Percentiles rank a stretch among this genome's conserved stretches.
These are phyloP conservation scores for Cucumis cinereus DNA, from an alignment of 306 rosid genomes.

Conservation along the genomic window DNA sequence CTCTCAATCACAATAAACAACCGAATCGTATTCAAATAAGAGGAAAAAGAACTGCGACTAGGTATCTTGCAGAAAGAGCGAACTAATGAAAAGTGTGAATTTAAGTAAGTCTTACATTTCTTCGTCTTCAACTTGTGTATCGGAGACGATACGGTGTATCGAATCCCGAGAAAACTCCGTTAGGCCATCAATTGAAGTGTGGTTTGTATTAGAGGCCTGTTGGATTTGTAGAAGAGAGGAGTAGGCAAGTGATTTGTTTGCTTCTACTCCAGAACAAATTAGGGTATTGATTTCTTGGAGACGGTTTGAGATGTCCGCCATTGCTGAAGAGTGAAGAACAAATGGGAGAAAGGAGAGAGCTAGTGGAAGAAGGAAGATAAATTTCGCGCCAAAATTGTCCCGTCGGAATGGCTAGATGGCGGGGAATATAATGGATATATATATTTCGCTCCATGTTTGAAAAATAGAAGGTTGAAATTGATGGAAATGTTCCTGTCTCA, in stretches of 20 bases:
- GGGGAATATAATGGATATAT: not conserved
- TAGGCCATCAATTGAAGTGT: slow-evolving; percentile 36
- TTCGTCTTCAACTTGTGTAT: slow-evolving; percentile 42
- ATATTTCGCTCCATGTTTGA: not conserved
- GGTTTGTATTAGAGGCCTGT: slow-evolving; percentile 26
- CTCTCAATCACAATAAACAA: not conserved
- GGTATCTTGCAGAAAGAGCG: not conserved
- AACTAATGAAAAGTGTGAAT: not conserved
- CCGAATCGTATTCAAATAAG: not conserved
- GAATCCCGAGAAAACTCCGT: slow-evolving; percentile 22
- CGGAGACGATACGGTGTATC: slow-evolving; percentile 26
- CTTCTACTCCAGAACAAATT: slow-evolving; percentile 25
- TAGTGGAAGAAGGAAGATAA: not conserved
- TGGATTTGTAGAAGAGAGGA: slow-evolving; percentile 54
- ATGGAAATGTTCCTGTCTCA: no score
- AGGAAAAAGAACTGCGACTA: not conserved
- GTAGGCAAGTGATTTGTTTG: slow-evolving; percentile 42
- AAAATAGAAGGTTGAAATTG: no score
- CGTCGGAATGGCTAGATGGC: not conserved
- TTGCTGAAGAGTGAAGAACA: slow-evolving; percentile 9
- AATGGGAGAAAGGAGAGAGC: not conserved
- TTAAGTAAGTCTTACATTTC: slow-evolving; percentile 34
- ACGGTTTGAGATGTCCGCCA: slow-evolving; percentile 34
- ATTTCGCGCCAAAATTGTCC: slow-evolving; percentile 1
- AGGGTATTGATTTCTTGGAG: slow-evolving; percentile 30